Conservation (phyloP, 768 basidiomycete genomes). For the Lactifluus echinatus region DNA sequence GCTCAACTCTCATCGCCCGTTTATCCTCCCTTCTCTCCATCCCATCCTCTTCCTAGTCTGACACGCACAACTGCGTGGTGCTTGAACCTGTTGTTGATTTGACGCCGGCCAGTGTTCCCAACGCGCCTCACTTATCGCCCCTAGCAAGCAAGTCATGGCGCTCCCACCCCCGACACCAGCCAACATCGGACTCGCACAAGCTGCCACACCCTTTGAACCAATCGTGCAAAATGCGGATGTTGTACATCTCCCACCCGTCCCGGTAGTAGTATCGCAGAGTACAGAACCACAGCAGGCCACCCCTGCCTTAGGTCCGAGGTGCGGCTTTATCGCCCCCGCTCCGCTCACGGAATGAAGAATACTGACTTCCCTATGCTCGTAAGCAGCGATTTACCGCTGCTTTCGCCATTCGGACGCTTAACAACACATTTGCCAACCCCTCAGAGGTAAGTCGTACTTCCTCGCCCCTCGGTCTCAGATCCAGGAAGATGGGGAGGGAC, state of each 20-base stretch:
- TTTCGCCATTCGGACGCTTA: slow-evolving; percentile 11
- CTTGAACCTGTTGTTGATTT: background rate
- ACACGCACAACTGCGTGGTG: background rate
- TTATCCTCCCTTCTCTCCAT: background rate
- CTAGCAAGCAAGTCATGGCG: background rate
- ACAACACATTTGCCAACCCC: slow-evolving; percentile 28
- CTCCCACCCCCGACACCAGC: background rate
- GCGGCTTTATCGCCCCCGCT: background rate
- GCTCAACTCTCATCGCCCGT: slow-evolving; percentile 6
- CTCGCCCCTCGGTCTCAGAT: background rate
- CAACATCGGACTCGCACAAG: background rate
- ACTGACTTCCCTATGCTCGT: background rate
- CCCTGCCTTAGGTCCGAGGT: slow-evolving; percentile 4
- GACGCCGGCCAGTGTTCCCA: background rate
- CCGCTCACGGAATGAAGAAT: background rate
- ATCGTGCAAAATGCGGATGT: background rate
- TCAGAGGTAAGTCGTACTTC: slow-evolving; percentile 26
- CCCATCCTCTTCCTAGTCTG: background rate
- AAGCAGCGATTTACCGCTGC: slow-evolving; percentile 5
- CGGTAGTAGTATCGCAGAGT: background rate
- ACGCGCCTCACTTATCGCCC: background rate
- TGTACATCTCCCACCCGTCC: background rate
- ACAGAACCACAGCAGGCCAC: slow-evolving; percentile 1
- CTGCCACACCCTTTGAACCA: background rate
- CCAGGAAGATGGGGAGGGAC: background rate